phyloP scores from a whole-genome alignment of 2,329 filamentous ascomycete species.

The Davidsoniella neocaledoniae region DNA sequence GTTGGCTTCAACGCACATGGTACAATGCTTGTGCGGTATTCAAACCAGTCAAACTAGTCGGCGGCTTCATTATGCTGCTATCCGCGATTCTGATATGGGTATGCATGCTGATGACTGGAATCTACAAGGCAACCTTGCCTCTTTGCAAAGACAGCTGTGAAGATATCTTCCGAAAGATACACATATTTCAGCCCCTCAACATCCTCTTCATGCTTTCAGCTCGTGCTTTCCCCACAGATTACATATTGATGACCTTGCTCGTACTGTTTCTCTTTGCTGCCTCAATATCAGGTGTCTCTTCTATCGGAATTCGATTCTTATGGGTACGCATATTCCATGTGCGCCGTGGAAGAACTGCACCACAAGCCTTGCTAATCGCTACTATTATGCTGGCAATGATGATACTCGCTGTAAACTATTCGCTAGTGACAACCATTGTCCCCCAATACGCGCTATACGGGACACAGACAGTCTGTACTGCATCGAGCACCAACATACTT shows the following conservation, averaged over 20 bases:
- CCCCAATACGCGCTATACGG: slow-evolving; percentile 92
- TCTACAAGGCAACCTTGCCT: slow-evolving; percentile 94
- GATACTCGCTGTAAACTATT: slow-evolving; percentile 81
- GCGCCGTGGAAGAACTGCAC: slow-evolving; percentile 71
- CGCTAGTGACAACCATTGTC: slow-evolving; percentile 81
- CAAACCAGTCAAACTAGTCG: slow-evolving; percentile 73
- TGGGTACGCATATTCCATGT: slow-evolving; percentile 92
- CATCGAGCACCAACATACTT: slow-evolving; percentile 44
- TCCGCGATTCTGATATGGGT: slow-evolving; percentile 63
- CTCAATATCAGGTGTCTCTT: slow-evolving; percentile 71
- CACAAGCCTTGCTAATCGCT: slow-evolving; percentile 78
- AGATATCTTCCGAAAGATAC: slow-evolving; percentile 73
- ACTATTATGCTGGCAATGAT: slow-evolving; percentile 85
- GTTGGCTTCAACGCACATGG: slow-evolving; percentile 58
- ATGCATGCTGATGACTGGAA: slow-evolving; percentile 86
- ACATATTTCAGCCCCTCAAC: slow-evolving; percentile 91
- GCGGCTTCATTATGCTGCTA: slow-evolving; percentile 61
- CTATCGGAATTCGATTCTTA: slow-evolving; percentile 84
- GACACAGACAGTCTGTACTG: slow-evolving; percentile 83
- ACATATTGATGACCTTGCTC: slow-evolving; percentile 71
- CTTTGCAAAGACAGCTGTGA: slow-evolving; percentile 81
- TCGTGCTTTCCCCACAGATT: slow-evolving; percentile 79
- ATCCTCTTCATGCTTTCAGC: slow-evolving; percentile 71
- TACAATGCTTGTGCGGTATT: slow-evolving; percentile 67
- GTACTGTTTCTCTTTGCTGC: slow-evolving; percentile 78